Conservation (phyloP, 805 yeast species). For the Saccharomycopsis selenospora region DNA sequence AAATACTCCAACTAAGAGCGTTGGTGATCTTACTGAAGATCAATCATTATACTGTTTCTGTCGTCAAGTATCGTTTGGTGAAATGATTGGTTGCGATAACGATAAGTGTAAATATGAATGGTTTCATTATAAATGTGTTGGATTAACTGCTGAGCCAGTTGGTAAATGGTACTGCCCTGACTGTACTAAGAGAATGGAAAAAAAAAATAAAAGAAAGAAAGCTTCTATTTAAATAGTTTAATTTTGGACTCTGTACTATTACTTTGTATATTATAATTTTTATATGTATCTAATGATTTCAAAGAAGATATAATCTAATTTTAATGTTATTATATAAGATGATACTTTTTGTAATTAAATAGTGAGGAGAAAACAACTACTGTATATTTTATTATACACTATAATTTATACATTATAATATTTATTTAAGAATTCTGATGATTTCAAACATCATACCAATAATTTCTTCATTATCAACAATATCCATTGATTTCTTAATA, state of each 20-base stretch:
- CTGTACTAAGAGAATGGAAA: constrained; percentile 42
- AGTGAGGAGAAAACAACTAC: no score
- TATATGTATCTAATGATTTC: no score
- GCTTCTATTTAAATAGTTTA: no score
- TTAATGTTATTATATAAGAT: no score
- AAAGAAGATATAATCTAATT: no score
- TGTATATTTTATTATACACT: no score
- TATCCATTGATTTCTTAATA: not conserved
- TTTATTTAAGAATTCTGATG: not conserved
- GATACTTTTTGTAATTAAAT: no score
- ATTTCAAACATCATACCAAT: not conserved
- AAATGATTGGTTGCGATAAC: constrained; percentile 95
- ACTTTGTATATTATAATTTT: no score
- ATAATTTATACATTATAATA: not conserved
- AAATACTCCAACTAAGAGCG: constrained; percentile 8
- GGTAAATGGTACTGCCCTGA: constrained; percentile 95
- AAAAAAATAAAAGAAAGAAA: constrained; percentile 25
- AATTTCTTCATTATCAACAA: not conserved
- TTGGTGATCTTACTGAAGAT: constrained; percentile 18
- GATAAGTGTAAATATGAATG: constrained; percentile 49
- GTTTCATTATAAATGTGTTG: constrained; percentile 86
- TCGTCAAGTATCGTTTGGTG: constrained; percentile 89
- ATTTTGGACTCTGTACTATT: no score
- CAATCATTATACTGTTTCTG: constrained; percentile 58
- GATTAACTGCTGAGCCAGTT: constrained; percentile 78